Base-by-base conservation (phyloP, 202 grass and related monocot species). In the Zoysia matrella region DNA sequence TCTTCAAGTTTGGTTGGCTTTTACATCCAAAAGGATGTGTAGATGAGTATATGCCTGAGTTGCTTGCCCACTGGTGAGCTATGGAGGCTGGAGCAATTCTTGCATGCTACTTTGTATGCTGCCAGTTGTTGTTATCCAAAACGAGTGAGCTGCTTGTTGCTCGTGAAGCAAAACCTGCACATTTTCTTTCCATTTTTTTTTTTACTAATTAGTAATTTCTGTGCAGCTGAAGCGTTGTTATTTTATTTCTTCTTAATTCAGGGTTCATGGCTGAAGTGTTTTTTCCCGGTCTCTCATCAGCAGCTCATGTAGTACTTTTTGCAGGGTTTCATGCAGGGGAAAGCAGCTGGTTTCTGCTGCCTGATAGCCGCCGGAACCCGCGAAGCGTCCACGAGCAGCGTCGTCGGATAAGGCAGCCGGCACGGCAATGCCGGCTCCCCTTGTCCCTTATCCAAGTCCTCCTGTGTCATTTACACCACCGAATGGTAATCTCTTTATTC, bases 381-480 rank as follows among this genome's bases (percentile, higher is more conserved):
- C 10, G 7, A 78, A 66, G 47, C 1, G 67, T 64, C 47, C 14
- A 46, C 54, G 15, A 63, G 63, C 63, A 64, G 69, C 79, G 74
- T 56, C 55, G 48, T 70, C 69, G 54, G 44, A 47, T 75, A 73
- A 90, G 88, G 88, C 60, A 86, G 73, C 67, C 73, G 60, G 78
- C 69, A 90, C 87, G 70, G 91, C 91, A 94, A 99, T 99, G 97
- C 89, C 93, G 84, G 93, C 94, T 93, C 91, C 97, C 77, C 90
- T 96, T 88, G 93, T 83, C 41, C 97, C 97, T 15, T 96, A 96
- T 80, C 89, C 97, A 69, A 50, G 88, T 52, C 84, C 90, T 78
- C 92, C 90, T 15, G 90, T 82, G 81, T 83, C 88, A 83, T 88
- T 96, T 70, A 90, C 93, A 70, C 89, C 87, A 65, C 79, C 90